A percentile compares a stretch with the other conserved stretches of the same genome.
Conservation (phyloP, 1,284 basidiomycete genomes). For the Sphagnurus paluster region DNA sequence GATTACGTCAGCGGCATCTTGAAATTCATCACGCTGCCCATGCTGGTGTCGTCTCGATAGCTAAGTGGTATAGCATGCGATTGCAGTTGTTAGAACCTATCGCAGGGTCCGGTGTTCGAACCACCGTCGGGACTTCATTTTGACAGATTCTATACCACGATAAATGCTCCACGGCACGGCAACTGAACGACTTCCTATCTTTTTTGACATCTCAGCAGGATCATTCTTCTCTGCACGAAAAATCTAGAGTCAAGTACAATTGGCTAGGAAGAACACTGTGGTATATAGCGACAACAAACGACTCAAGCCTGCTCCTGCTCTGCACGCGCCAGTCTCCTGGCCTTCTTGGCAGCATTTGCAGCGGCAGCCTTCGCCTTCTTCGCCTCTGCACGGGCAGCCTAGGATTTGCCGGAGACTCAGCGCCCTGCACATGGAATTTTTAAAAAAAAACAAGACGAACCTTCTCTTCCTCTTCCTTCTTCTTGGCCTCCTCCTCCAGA, state of each 20-base stretch:
- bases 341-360: conserved; percentile 95
- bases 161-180: no score
- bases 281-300: no score
- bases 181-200: no score
- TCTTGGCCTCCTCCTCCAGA: conserved; percentile 73
- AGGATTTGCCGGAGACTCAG: conserved; percentile 3
- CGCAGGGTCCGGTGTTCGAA: conserved; percentile 22
- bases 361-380: conserved; percentile 84
- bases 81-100: conserved; percentile 10
- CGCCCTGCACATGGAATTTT: not conserved
- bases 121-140: conserved; percentile 18
- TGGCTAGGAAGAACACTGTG: no score
- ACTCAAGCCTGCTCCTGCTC: conserved; percentile 32
- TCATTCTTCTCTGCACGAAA: no score
- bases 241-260: no score
- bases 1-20: not conserved
- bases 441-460: conserved; percentile 31
- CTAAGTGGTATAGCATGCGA: conserved; percentile 22
- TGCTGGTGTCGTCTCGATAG: conserved; percentile 14
- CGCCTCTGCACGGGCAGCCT: conserved; percentile 74
- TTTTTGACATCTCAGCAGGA: no score
- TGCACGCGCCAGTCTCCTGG: conserved; percentile 45
- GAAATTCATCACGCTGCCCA: not conserved
- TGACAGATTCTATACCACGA: no score
- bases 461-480: conserved; percentile 69